Base-by-base conservation (phyloP, 257 asterid genomes). In the Salvia rosmarinus region DNA sequence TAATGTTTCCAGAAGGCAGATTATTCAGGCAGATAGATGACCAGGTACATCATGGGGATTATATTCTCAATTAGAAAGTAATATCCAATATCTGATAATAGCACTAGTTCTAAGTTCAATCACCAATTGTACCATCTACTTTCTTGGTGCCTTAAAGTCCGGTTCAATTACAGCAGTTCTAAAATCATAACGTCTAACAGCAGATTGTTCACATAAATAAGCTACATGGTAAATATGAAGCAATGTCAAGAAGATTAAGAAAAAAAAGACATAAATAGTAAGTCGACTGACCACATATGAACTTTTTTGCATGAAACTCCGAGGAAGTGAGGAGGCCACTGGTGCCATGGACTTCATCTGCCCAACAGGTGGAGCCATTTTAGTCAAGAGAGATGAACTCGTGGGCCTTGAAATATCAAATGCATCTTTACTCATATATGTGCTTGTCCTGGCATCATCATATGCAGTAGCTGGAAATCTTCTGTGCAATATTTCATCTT, bases 401-500 rank as follows among this genome's bases (percentile, higher is more conserved):
- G 58, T 56, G 50, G 90, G 86, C 81, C 89, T 82, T 70, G 92
- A 79, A 72, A 81, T 60, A 64, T 86, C 95, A 69, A 80, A 74
- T 34, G 75, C 73, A 67, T 82, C 91, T 82, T 81, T 86, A 76
- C 86, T 81, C 77, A 66, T 58, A 72, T 78, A 81, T 44, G 95
- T 60, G 71, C 80, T 70, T 30, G 78, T 68, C 80, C 89, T 84
- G 43, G 80, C 57, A 62, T 88, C 95, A 70, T 84, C 90, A 67
- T 84, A 83, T 46, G 87, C 17, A 75, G 87, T 71, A 46, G 64
- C 82, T 60, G 85, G 47, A 77, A 55, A 78, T 75, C 84, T 78
- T 76, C 89, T 80, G 73, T 77, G 88, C 14, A 56, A 56, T 17
- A 77, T 83, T 76, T 85, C 99, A 71, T 79, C 88, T 71, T 87